Conservation (phyloP, 805 yeast genomes). For the Ogataea allantospora region DNA sequence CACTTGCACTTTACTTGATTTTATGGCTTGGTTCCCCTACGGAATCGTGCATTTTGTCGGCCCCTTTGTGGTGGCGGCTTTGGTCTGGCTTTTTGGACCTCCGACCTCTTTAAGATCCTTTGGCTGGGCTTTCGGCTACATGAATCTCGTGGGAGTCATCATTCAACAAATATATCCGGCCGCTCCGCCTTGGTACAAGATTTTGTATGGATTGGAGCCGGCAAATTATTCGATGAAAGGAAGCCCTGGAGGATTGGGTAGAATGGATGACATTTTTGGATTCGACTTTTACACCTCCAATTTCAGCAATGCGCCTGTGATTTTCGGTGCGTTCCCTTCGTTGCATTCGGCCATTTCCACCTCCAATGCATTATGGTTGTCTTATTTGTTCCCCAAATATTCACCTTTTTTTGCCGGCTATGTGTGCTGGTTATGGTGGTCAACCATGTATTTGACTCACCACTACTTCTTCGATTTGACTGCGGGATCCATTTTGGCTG, state of each 20-base stretch:
- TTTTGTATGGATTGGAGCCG: conserved; percentile 74
- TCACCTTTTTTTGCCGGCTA: conserved; percentile 65
- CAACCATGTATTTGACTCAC: conserved; percentile 96
- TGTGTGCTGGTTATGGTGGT: conserved; percentile 96
- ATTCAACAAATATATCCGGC: conserved; percentile 82
- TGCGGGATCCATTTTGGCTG: conserved; percentile 80
- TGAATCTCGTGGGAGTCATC: conserved; percentile 82
- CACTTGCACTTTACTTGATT: conserved; percentile 62
- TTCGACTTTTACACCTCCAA: conserved; percentile 77
- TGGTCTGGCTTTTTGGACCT: conserved; percentile 83
- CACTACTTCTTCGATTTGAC: conserved; percentile 90
- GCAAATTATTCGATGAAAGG: conserved; percentile 90
- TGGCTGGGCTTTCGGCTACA: conserved; percentile 90
- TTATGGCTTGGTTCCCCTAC: conserved; percentile 94
- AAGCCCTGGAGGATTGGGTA: conserved; percentile 87
- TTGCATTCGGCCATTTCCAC: conserved; percentile 90
- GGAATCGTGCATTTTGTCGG: conserved; percentile 84
- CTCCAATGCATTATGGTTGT: conserved; percentile 82
- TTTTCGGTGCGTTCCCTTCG: conserved; percentile 74
- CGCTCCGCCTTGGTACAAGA: conserved; percentile 96
- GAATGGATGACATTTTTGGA: conserved; percentile 78
- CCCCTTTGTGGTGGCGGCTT: conserved; percentile 80
- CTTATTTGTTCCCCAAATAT: conserved; percentile 73
- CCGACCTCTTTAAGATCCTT: conserved; percentile 80
- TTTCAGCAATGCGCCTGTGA: conserved; percentile 81